Evolutionary conservation across 2,329 filamentous ascomycete genomes (phyloP), one percentile per base, ranked within the genome.

Genomic region (Colletotrichum sansevieriae): DNA sequence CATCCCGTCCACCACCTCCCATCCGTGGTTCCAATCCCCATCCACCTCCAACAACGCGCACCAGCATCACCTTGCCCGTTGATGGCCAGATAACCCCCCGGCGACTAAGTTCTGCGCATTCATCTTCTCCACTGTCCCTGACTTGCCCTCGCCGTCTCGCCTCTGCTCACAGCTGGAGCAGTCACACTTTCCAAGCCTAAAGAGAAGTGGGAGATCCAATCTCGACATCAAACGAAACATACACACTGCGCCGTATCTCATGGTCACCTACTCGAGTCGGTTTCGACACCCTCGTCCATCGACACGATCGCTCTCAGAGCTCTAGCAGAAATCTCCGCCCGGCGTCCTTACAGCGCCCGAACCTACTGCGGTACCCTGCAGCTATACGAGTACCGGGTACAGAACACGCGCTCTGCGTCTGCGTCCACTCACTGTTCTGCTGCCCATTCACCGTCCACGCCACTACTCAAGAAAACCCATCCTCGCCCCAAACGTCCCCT

Each of bases 341-440:
- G 44, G 33, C 65, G 47, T 41, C 62, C 41, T 20, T 54, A 55
- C 65, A 25, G 55, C 20, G 47, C 54, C 41, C 65, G 18, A 65
- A 65, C 55, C 65, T 65, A 62, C 47, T 43, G 61, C 49, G n/a
- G 46, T 60, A 68, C 65, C 62, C 62, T 68, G 65, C 65, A 65
- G 12, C 47, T 62, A 55, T 54, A 56, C 65, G 62, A 60, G 65
- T 56, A 55, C 64, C 58, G 39, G 62, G 63, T 52, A 52, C 46
- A 39, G 18, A 37, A 47, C 57, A 44, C 25, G 33, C 39, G 35
- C 41, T n/a, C 13, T 63, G 13, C 43, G 18, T 59, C 37, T 22
- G 25, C 55, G 37, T 57, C 39, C 20, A 46, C 25, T 35, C 25
- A n/a, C 51, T 33, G 11, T 18, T 33, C 51, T 33, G 12, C 44